Percentiles rank a stretch among this genome's conserved stretches.
These are phyloP conservation scores for Eutypa lata DNA, from an alignment of 2,329 filamentous ascomycete genomes.

Conservation along the genomic window DNA sequence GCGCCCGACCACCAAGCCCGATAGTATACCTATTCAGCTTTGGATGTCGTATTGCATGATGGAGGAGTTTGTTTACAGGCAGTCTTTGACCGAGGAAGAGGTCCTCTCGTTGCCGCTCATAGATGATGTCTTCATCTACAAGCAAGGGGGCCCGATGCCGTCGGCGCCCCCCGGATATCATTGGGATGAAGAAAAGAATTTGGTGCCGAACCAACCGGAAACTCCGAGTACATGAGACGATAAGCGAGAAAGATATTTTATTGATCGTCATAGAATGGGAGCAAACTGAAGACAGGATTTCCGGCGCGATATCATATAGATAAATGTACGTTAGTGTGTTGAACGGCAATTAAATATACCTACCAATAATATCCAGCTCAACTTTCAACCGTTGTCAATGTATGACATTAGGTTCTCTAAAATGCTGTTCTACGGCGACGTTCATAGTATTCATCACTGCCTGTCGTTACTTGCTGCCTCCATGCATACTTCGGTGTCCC, in stretches of 20 bases:
- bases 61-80: slow-evolving; percentile 16
- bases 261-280: too few relatives aligned
- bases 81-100: slow-evolving; percentile 10
- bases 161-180: slow-evolving; percentile 8
- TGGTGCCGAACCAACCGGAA: background rate
- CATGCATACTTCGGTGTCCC: too few relatives aligned
- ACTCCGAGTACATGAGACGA: background rate
- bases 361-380: too few relatives aligned
- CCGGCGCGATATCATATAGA: too few relatives aligned
- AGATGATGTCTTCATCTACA: slow-evolving; percentile 14
- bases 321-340: too few relatives aligned
- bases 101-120: slow-evolving; percentile 10
- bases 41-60: slow-evolving; percentile 17
- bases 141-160: slow-evolving; percentile 7
- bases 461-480: too few relatives aligned
- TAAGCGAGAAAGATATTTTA: background rate
- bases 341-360: too few relatives aligned
- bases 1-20: slow-evolving; percentile 5
- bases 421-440: too few relatives aligned
- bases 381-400: too few relatives aligned
- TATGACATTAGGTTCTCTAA: too few relatives aligned
- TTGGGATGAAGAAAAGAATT: slow-evolving; percentile 8
- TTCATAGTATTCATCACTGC: too few relatives aligned
- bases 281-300: background rate
- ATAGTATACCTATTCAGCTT: slow-evolving; percentile 6